Evolutionary conservation across 2,329 filamentous ascomycete genomes (phyloP).

Genomic region (Penicillium crustosum): DNA sequence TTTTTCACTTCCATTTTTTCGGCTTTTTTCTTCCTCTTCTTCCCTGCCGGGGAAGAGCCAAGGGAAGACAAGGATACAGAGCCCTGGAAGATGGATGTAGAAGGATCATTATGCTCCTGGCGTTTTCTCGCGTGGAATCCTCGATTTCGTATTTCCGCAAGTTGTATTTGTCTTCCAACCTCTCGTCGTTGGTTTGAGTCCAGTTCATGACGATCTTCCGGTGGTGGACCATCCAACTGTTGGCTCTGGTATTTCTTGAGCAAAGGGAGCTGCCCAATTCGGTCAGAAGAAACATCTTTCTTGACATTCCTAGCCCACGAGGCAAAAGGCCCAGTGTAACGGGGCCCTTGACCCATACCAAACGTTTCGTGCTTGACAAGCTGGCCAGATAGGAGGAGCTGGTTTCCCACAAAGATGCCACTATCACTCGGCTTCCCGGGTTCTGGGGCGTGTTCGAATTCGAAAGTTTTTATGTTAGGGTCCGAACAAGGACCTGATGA

Average conservation of each 20-base stretch:
- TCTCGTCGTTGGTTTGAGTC: slow-evolving; percentile 17
- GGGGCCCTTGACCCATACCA: slow-evolving; percentile 43
- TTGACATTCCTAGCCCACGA: slow-evolving; percentile 37
- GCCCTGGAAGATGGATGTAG: not conserved
- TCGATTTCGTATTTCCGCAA: slow-evolving; percentile 33
- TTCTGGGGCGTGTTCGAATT: slow-evolving; percentile 28
- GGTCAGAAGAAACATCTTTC: slow-evolving; percentile 19
- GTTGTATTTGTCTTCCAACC: slow-evolving; percentile 25
- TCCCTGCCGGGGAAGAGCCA: not conserved
- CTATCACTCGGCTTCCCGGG: slow-evolving; percentile 11
- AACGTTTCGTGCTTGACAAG: slow-evolving; percentile 37
- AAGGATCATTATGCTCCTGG: not conserved
- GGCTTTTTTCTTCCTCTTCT: not conserved
- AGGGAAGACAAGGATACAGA: not conserved
- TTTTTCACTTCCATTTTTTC: not conserved
- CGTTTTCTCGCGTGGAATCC: slow-evolving; percentile 21
- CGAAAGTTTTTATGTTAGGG: slow-evolving; percentile 22
- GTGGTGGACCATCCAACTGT: slow-evolving; percentile 33
- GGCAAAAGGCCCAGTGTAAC: slow-evolving; percentile 44
- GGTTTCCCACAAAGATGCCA: slow-evolving; percentile 21
- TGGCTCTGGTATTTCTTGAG: slow-evolving; percentile 26
- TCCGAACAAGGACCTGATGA: slow-evolving; percentile 35
- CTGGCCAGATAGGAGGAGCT: slow-evolving; percentile 36
- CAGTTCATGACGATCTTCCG: slow-evolving; percentile 23
- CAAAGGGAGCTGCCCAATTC: slow-evolving; percentile 28